Evolutionary conservation across 768 basidiomycete genomes (phyloP), one percentile per base, ranked within the genome.

Genomic region (Tricholoma terreum): DNA sequence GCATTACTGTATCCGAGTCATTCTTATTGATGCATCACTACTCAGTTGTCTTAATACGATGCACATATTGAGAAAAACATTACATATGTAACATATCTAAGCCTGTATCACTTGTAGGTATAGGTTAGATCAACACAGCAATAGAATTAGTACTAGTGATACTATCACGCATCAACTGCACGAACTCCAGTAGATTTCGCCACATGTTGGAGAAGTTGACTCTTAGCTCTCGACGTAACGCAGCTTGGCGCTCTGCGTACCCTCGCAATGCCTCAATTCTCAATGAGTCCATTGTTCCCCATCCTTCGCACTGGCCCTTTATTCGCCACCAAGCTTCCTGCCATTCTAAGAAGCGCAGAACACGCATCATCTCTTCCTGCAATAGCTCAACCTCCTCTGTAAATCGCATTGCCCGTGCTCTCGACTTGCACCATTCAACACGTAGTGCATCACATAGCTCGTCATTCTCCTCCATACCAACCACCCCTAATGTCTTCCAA

Each of bases 311-410:
- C 31, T 33, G 31, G 14, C 12, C 40, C 50, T 52, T 56, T 1
- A 5, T 12, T 6, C 58, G 56, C 67, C 67, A 66, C 56, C 51
- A 59, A 7, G 38, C 33, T 6, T 56, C 57, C 31, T 62, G 58
- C 58, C 64, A 57, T 21, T 58, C 9, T 0, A 66, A 53, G 19
- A 62, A 67, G 1, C 24, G 52, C 31, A 60, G 14, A 0, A 63
- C 57, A 0, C 59, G 38, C 5, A 35, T n/a, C 67, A 69, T 71
- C 40, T 71, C 69, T 31, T 67, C 66, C 1, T 12, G 5, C 11
- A 71, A 43, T 42, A 19, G n/a, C n/a, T n/a, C n/a, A n/a, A n/a
- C n/a, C n/a, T n/a, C n/a, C n/a, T n/a, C n/a, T n/a, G n/a, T n/a
- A n/a, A n/a, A n/a, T n/a, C n/a, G n/a, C n/a, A n/a, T n/a, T n/a